Percentiles rank a stretch among this genome's conserved stretches.
Evolutionary conservation across 495 filamentous ascomycete genomes (phyloP).

Genomic region (Entonaema liquescens): DNA sequence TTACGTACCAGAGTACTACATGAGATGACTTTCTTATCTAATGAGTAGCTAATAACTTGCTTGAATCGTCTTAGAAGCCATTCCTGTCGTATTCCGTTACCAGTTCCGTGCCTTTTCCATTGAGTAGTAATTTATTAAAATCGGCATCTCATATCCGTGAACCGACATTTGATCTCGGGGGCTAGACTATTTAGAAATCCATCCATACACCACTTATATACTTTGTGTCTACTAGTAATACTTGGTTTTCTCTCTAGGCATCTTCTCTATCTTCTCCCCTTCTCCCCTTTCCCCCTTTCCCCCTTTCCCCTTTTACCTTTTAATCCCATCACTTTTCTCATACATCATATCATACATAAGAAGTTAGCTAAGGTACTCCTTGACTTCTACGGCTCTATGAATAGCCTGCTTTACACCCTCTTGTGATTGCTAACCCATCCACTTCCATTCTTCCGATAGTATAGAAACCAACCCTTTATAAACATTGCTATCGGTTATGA

Average conservation of each 20-base stretch:
- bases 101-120: not conserved
- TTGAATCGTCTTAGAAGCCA: conserved; percentile 2
- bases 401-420: not conserved
- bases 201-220: not conserved
- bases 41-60: conserved; percentile 4
- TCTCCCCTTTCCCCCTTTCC: not conserved
- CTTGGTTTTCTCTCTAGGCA: not conserved
- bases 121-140: conserved; percentile 17
- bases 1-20: conserved; percentile 32
- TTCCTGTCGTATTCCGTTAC: conserved; percentile 1
- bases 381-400: not conserved
- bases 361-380: too few relatives aligned
- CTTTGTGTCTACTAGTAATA: too few relatives aligned
- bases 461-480: not conserved
- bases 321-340: too few relatives aligned
- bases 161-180: not conserved
- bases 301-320: not conserved
- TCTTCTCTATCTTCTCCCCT: too few relatives aligned
- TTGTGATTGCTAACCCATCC: not conserved
- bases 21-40: conserved; percentile 1
- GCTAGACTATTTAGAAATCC: not conserved
- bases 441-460: conserved; percentile 13
- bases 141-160: conserved; percentile 12
- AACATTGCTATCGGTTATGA: conserved; percentile 11
- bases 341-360: too few relatives aligned